These are phyloP conservation scores for Ophiostoma tasmaniense DNA, from an alignment of 2,329 filamentous ascomycete genomes.

Conservation along the genomic window DNA sequence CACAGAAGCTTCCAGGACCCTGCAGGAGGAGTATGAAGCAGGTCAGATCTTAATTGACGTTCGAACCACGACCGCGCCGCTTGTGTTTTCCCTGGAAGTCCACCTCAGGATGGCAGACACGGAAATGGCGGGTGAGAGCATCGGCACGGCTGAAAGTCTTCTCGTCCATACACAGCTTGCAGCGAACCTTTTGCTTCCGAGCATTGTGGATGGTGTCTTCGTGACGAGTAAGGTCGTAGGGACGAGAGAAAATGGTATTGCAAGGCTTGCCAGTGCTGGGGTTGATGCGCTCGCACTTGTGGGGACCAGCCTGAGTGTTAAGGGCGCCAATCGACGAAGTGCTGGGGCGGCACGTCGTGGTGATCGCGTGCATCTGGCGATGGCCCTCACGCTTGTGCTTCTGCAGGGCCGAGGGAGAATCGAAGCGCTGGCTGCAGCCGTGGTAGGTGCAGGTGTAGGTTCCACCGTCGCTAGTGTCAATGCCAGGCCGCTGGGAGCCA, in stretches of 20 bases:
- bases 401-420: slow-evolving; percentile 76
- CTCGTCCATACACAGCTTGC: slow-evolving; percentile 86
- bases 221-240: slow-evolving; percentile 92
- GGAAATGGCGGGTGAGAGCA: slow-evolving; percentile 86
- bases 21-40: neutral
- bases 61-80: slow-evolving; percentile 23
- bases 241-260: slow-evolving; percentile 86
- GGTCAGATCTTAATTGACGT: neutral
- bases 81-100: slow-evolving; percentile 63
- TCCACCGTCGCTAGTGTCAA: slow-evolving; percentile 65
- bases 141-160: slow-evolving; percentile 96
- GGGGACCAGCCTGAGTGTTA: slow-evolving; percentile 86
- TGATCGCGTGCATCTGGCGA: slow-evolving; percentile 56
- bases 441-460: slow-evolving; percentile 97
- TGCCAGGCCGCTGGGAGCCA: slow-evolving; percentile 43
- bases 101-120: slow-evolving; percentile 85
- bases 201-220: slow-evolving; percentile 97
- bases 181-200: slow-evolving; percentile 88
- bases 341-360: slow-evolving; percentile 28
- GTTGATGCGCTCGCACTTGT: slow-evolving; percentile 87
- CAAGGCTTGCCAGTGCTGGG: slow-evolving; percentile 92
- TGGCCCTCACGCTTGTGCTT: slow-evolving; percentile 95
- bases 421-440: slow-evolving; percentile 79
- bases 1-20: neutral
- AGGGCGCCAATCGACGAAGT: slow-evolving; percentile 47